Percentiles rank a stretch among this genome's conserved stretches.
These are phyloP conservation scores for Colletotrichum sp. DNA, from an alignment of 2,329 filamentous ascomycete genomes.

Conservation along the genomic window DNA sequence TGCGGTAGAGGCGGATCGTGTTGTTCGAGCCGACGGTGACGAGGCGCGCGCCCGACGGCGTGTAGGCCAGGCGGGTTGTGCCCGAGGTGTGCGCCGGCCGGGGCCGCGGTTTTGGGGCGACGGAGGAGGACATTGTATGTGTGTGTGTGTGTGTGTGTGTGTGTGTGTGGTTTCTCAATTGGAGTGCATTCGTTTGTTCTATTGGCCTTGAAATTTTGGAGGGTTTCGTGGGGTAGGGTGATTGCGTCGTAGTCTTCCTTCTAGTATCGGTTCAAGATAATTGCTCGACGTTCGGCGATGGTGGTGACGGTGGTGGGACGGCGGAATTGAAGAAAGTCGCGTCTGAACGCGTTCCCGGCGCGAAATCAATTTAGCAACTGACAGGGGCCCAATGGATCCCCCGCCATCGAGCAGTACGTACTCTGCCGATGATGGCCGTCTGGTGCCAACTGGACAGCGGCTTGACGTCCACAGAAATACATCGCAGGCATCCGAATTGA, in stretches of 20 bases:
- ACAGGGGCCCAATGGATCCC: neutral
- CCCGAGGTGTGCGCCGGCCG: slow-evolving; percentile 83
- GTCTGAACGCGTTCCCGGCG: slow-evolving; percentile 39
- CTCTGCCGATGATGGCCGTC: neutral
- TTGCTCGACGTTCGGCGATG: neutral
- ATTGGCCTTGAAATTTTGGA: neutral
- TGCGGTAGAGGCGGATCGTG: slow-evolving; percentile 89
- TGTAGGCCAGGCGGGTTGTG: slow-evolving; percentile 86
- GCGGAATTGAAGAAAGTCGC: slow-evolving; percentile 34
- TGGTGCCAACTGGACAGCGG: neutral
- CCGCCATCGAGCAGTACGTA: neutral
- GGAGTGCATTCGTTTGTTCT: neutral
- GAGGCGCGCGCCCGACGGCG: slow-evolving; percentile 83
- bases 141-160: neutral
- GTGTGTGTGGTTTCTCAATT: neutral
- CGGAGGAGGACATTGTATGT: slow-evolving; percentile 34
- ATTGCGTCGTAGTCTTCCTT: neutral
- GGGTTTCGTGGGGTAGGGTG: neutral
- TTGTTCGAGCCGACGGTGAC: slow-evolving; percentile 95
- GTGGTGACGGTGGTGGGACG: neutral
- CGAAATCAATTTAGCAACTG: slow-evolving; percentile 34
- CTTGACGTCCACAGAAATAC: neutral
- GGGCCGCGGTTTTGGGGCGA: slow-evolving; percentile 58
- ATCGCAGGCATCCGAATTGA: slow-evolving; percentile 17
- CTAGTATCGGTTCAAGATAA: neutral